These are phyloP conservation scores for Phaeosphaeriaceae sp. DNA, from an alignment of 2,329 filamentous ascomycete species.

Conservation along the genomic window DNA sequence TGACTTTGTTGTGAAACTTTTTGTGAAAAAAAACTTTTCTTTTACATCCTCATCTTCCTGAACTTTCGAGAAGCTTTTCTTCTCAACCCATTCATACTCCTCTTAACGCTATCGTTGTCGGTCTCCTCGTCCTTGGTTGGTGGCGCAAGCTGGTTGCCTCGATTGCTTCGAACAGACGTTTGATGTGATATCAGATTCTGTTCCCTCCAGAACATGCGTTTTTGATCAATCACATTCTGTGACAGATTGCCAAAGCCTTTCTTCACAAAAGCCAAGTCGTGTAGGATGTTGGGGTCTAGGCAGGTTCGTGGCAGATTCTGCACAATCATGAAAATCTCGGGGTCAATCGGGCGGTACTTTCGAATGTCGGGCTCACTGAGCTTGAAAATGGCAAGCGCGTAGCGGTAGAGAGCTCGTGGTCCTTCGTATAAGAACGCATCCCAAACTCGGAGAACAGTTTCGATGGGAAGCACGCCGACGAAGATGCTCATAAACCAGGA, in stretches of 20 bases:
- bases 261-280: slow-evolving; percentile 83
- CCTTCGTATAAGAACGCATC: slow-evolving; percentile 96
- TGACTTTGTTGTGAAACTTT: not conserved
- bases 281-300: slow-evolving; percentile 79
- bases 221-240: slow-evolving; percentile 80
- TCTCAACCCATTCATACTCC: slow-evolving; percentile 25
- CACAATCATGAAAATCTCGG: slow-evolving; percentile 95
- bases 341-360: slow-evolving; percentile 78
- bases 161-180: slow-evolving; percentile 25
- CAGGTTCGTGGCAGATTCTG: slow-evolving; percentile 83
- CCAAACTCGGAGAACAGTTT: slow-evolving; percentile 91
- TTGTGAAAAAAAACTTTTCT: slow-evolving; percentile 1
- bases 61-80: slow-evolving; percentile 34
- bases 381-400: slow-evolving; percentile 91
- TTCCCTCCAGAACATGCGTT: slow-evolving; percentile 57
- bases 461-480: slow-evolving; percentile 89
- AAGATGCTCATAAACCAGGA: slow-evolving; percentile 99
- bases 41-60: slow-evolving; percentile 26
- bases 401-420: slow-evolving; percentile 89
- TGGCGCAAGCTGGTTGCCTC: slow-evolving; percentile 10
- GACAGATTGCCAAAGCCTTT: slow-evolving; percentile 82
- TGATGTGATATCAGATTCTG: slow-evolving; percentile 37
- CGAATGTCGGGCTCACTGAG: slow-evolving; percentile 78
- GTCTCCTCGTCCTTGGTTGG: slow-evolving; percentile 22
- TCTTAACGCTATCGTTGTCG: slow-evolving; percentile 28